Percentiles rank a stretch among this genome's conserved stretches.
These are phyloP conservation scores for Trichosporon coremiiforme DNA, from an alignment of 1,284 basidiomycete species.

Conservation along the genomic window DNA sequence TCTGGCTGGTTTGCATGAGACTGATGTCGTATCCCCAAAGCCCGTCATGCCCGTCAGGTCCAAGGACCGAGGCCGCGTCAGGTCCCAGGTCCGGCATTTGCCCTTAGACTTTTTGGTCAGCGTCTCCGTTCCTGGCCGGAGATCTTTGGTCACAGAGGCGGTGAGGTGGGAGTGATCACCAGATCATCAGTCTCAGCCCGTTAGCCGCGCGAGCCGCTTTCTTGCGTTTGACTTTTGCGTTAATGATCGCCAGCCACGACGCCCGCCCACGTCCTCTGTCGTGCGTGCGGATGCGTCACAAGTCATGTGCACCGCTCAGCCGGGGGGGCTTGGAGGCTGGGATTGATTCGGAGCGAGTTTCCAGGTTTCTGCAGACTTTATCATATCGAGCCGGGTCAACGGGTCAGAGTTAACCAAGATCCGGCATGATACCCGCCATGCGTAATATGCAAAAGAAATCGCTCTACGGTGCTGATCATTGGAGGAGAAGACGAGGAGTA, in stretches of 20 bases:
- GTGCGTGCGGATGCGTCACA: neutral
- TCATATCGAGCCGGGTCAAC: no score
- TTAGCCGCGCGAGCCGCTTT: neutral
- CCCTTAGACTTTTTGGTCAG: neutral
- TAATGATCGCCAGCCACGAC: neutral
- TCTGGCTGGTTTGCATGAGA: no score
- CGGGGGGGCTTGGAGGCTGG: no score
- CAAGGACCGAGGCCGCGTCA: neutral
- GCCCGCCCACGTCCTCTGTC: neutral
- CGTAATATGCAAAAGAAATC: no score
- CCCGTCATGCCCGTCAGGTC: neutral
- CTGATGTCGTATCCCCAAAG: neutral
- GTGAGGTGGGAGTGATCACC: neutral
- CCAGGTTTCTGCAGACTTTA: no score
- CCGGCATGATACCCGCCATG: no score
- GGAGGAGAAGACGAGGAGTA: no score
- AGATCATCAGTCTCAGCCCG: constrained; percentile 7
- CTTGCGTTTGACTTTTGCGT: neutral
- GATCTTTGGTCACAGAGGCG: neutral
- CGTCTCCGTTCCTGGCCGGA: neutral
- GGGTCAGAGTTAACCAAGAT: no score
- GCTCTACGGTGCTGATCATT: no score
- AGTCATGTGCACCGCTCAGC: no score
- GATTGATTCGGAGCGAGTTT: no score
- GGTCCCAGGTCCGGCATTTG: neutral